These are phyloP conservation scores for Suillus cothurnatus DNA, from an alignment of 768 basidiomycete species.

Conservation along the genomic window DNA sequence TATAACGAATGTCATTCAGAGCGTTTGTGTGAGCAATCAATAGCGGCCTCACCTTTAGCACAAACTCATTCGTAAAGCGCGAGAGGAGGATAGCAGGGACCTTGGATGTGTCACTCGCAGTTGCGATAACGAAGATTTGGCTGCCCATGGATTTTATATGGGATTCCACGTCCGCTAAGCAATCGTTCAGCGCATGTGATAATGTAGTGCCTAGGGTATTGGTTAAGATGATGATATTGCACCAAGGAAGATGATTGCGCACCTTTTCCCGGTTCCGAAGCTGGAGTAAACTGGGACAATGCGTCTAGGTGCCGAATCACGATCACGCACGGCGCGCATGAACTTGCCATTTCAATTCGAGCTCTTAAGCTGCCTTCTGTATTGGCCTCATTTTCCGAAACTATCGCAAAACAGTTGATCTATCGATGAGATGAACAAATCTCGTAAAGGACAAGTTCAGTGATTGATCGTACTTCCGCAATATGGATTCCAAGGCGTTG, in stretches of 20 bases:
- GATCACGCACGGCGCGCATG: conserved; percentile 84
- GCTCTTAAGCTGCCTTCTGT: conserved; percentile 74
- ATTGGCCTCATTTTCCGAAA: conserved; percentile 76
- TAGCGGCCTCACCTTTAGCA: conserved; percentile 57
- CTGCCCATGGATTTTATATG: conserved; percentile 63
- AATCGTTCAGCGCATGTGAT: conserved; percentile 60
- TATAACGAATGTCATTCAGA: background rate
- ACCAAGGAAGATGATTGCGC: conserved; percentile 5
- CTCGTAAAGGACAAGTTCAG: background rate
- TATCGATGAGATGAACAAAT: conserved; percentile 30
- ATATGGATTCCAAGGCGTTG: conserved; percentile 73
- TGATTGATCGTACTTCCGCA: conserved; percentile 56
- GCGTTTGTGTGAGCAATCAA: background rate
- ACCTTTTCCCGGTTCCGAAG: conserved; percentile 68
- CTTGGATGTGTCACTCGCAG: conserved; percentile 64
- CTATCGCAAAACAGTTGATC: conserved; percentile 84
- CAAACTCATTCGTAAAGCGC: conserved; percentile 85
- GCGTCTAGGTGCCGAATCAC: conserved; percentile 83
- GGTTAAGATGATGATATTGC: conserved; percentile 2
- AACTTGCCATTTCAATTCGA: conserved; percentile 73
- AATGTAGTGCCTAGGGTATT: conserved; percentile 55
- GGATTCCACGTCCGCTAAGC: conserved; percentile 50
- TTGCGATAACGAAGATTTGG: conserved; percentile 78
- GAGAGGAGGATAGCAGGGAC: conserved; percentile 64
- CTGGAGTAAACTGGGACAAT: conserved; percentile 67